Conservation (phyloP, 441 rosid genomes). For the Pelargonium myrrhifolium region DNA sequence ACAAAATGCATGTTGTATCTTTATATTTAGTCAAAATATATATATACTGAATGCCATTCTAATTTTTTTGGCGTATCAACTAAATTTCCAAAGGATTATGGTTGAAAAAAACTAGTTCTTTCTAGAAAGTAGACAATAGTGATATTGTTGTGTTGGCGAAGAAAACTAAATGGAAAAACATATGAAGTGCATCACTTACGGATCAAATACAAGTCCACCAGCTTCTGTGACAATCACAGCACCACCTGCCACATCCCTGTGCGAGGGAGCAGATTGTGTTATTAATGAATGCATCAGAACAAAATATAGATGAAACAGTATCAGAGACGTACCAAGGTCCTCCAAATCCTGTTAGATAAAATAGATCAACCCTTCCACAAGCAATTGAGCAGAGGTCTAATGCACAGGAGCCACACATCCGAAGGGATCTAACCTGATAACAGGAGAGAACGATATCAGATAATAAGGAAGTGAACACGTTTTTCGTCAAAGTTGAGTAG, state of each 20-base stretch:
- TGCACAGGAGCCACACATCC: conserved; percentile 96
- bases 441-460: conserved; percentile 14
- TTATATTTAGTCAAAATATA: no score
- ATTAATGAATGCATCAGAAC: neutral
- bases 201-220: conserved; percentile 86
- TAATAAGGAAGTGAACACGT: neutral
- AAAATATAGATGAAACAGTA: no score
- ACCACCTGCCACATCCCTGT: conserved; percentile 95
- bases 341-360: conserved; percentile 68
- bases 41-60: no score
- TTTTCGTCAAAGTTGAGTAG: neutral
- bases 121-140: no score
- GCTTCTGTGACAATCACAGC: conserved; percentile 77
- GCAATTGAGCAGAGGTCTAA: conserved; percentile 87
- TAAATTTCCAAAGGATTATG: no score
- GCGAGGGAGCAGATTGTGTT: conserved; percentile 11
- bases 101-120: no score
- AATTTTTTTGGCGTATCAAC: no score
- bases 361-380: conserved; percentile 76
- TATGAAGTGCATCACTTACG: conserved; percentile 44
- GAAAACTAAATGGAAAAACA: no score
- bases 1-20: no score
- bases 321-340: no score
- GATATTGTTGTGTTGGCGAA: no score
- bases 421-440: conserved; percentile 78